A percentile compares a stretch with the other conserved stretches of the same genome.
Evolutionary conservation across 2,329 filamentous ascomycete species (phyloP).

Genomic region (Arthrinium phaeospermum): DNA sequence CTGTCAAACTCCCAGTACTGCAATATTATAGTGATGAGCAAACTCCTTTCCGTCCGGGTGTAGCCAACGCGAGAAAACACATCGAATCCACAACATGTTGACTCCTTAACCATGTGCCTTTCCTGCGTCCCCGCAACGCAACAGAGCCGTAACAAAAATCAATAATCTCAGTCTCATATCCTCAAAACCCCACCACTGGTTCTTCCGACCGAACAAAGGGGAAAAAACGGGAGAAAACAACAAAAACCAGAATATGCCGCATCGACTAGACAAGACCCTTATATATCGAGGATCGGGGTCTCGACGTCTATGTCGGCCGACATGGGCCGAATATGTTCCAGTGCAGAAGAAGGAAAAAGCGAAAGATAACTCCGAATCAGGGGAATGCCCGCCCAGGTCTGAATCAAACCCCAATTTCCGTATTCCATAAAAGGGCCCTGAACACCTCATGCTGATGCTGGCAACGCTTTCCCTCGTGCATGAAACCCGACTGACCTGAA

Average conservation of each 20-base stretch:
- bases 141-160: constrained; percentile 10
- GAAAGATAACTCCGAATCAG: constrained; percentile 17
- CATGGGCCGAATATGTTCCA: background rate
- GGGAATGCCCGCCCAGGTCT: constrained; percentile 15
- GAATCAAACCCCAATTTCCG: constrained; percentile 16
- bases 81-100: constrained; percentile 10
- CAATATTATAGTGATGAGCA: constrained; percentile 11
- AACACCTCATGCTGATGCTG: constrained; percentile 45
- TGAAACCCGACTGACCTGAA: constrained; percentile 39
- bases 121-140: background rate
- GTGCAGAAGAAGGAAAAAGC: background rate
- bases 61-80: constrained; percentile 13
- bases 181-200: background rate
- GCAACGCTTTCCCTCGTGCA: constrained; percentile 37
- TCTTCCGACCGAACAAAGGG: background rate
- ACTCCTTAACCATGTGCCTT: constrained; percentile 12
- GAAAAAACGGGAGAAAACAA: background rate
- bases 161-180: constrained; percentile 9
- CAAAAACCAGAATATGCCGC: background rate
- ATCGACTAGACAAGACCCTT: background rate
- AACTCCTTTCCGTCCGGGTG: constrained; percentile 14
- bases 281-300: background rate
- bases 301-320: background rate
- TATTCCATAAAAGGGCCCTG: constrained; percentile 35
- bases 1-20: constrained; percentile 11